Evolutionary conservation across 1,139 yeast genomes (phyloP).

Genomic region (Blastobotrys capitulatus): DNA sequence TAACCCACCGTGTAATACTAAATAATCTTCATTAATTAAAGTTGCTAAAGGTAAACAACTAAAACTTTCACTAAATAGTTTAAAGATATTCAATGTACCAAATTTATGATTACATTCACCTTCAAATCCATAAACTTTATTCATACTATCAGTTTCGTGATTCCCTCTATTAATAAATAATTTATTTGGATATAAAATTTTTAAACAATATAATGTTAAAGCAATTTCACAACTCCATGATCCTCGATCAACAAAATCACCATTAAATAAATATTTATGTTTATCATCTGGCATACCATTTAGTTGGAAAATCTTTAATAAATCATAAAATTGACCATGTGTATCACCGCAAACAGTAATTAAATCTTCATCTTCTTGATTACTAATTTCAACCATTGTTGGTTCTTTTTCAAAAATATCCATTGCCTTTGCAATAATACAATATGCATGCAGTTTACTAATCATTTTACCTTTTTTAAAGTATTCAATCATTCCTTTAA

Average conservation of each 20-base stretch:
- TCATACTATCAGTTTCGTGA: constrained; percentile 97
- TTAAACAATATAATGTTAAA: constrained; percentile 68
- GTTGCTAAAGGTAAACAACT: constrained; percentile 84
- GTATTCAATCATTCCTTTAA: constrained; percentile 56
- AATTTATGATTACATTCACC: constrained; percentile 94
- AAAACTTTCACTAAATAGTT: constrained; percentile 81
- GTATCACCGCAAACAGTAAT: constrained; percentile 96
- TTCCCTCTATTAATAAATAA: constrained; percentile 87
- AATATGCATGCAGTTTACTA: constrained; percentile 79
- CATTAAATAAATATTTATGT: constrained; percentile 84
- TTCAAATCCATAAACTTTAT: constrained; percentile 91
- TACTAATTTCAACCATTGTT: constrained; percentile 66
- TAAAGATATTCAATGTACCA: constrained; percentile 66
- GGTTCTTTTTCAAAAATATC: constrained; percentile 60
- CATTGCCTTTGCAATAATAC: constrained; percentile 70
- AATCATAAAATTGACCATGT: constrained; percentile 93
- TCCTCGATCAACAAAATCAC: constrained; percentile 97
- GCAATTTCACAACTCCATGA: constrained; percentile 99
- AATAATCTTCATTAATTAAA: constrained; percentile 65
- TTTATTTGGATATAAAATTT: constrained; percentile 68
- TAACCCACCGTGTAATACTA: constrained; percentile 94
- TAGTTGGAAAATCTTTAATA: constrained; percentile 65
- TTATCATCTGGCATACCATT: constrained; percentile 64
- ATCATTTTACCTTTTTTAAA: constrained; percentile 70
- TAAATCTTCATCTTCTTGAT: constrained; percentile 30